Evolutionary conservation across 495 filamentous ascomycete species (phyloP).

Genomic region (Rhypophila decipiens): DNA sequence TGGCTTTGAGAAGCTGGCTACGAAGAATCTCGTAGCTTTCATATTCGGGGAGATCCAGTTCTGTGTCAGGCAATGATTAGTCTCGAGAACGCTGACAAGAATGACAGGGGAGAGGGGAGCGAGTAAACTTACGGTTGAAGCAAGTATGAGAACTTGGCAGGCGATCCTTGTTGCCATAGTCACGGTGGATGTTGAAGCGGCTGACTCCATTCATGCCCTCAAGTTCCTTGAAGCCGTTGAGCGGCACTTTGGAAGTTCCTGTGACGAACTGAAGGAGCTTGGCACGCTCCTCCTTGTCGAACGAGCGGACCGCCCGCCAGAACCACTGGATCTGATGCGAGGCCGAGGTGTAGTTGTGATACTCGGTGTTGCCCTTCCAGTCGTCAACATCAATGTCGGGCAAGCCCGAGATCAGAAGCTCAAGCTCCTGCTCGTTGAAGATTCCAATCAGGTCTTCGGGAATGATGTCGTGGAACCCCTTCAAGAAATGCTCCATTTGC

Average conservation of each 20-base stretch:
- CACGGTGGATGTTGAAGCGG: constrained; percentile 97
- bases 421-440: constrained; percentile 97
- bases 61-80: constrained; percentile 43
- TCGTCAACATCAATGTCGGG: constrained; percentile 97
- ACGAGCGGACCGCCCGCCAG: constrained; percentile 96
- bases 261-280: constrained; percentile 98
- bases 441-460: constrained; percentile 90
- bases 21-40: constrained; percentile 90
- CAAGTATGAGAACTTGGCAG: constrained; percentile 96
- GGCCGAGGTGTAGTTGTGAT: constrained; percentile 93
- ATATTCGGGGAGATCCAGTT: constrained; percentile 98
- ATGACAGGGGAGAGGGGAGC: background rate
- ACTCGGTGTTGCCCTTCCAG: constrained; percentile 98
- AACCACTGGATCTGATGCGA: constrained; percentile 99
- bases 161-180: constrained; percentile 96
- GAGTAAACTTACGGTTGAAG: constrained; percentile 85
- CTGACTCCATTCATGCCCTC: constrained; percentile 99
- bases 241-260: constrained; percentile 94
- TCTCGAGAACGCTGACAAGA: background rate
- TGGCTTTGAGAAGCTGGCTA: constrained; percentile 82
- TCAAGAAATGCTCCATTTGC: constrained; percentile 92
- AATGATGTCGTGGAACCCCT: constrained; percentile 98
- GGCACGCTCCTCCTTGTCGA: constrained; percentile 97
- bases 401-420: constrained; percentile 92
- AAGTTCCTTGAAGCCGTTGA: constrained; percentile 98